These are phyloP conservation scores for Talaromyces amestolkiae DNA, from an alignment of 2,329 filamentous ascomycete genomes.

Conservation along the genomic window DNA sequence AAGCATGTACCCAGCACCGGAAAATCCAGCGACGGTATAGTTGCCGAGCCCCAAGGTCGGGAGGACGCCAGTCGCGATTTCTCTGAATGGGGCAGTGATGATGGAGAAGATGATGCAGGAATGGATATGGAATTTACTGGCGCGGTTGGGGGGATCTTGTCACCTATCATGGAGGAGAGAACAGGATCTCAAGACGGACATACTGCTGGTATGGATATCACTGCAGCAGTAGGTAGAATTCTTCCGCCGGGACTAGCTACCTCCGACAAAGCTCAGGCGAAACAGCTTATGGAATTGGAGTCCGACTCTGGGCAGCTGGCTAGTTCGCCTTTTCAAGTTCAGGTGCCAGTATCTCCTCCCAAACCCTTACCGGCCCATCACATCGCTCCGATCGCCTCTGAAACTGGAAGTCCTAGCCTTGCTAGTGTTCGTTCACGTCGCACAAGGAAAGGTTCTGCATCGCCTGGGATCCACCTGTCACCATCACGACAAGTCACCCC, in stretches of 20 bases:
- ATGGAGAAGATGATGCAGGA: conserved; percentile 32
- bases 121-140: conserved; percentile 62
- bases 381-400: conserved; percentile 44
- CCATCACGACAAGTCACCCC: conserved; percentile 40
- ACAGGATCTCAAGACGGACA: conserved; percentile 40
- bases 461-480: conserved; percentile 46
- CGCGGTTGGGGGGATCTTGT: conserved; percentile 46
- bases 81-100: conserved; percentile 25
- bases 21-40: background rate
- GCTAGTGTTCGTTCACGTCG: conserved; percentile 51
- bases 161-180: conserved; percentile 37
- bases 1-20: conserved; percentile 24
- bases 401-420: conserved; percentile 56
- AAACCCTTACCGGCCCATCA: conserved; percentile 32
- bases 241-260: conserved; percentile 44
- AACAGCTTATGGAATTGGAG: conserved; percentile 60
- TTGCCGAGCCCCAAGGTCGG: conserved; percentile 19
- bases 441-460: conserved; percentile 48
- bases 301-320: conserved; percentile 48
- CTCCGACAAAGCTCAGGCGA: conserved; percentile 50
- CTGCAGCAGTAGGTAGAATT: conserved; percentile 62
- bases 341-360: conserved; percentile 32
- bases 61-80: conserved; percentile 25
- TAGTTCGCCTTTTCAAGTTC: conserved; percentile 49
- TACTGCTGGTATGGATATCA: conserved; percentile 67